A percentile compares a stretch with the other conserved stretches of the same genome.
Conservation (phyloP, 805 yeast genomes). For the Candida ortonii region DNA sequence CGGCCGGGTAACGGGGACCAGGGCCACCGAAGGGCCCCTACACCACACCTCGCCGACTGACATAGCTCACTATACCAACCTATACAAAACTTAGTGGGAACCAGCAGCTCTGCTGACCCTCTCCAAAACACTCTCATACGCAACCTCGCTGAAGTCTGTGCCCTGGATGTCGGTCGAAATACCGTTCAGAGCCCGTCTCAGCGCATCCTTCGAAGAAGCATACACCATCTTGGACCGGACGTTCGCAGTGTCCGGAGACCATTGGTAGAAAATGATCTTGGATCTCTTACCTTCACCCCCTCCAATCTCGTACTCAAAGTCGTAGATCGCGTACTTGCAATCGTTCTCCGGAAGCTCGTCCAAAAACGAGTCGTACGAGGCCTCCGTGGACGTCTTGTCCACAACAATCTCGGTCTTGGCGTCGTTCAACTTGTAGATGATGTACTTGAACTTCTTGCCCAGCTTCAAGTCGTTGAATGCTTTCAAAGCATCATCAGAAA, state of each 20-base stretch:
- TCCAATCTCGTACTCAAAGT: constrained; percentile 89
- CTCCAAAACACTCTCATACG: constrained; percentile 89
- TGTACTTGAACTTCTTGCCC: constrained; percentile 83
- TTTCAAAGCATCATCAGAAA: constrained; percentile 80
- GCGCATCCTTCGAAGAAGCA: constrained; percentile 97
- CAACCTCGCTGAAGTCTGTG: constrained; percentile 95
- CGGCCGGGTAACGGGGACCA: too few species aligned
- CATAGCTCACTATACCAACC: too few species aligned
- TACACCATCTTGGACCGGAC: constrained; percentile 96
- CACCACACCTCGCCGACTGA: too few species aligned
- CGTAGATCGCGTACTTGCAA: constrained; percentile 94
- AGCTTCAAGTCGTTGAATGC: constrained; percentile 96
- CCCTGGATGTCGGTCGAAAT: constrained; percentile 94
- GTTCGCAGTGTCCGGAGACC: constrained; percentile 98
- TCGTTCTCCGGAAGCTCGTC: constrained; percentile 92
- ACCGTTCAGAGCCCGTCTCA: constrained; percentile 96
- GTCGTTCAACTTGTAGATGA: constrained; percentile 79
- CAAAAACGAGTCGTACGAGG: constrained; percentile 80
- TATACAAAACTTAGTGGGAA: constrained; percentile 53
- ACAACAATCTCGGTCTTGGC: constrained; percentile 88
- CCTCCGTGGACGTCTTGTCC: constrained; percentile 72
- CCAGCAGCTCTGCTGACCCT: constrained; percentile 83
- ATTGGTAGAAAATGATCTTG: constrained; percentile 71
- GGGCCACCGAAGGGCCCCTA: too few species aligned
- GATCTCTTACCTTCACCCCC: constrained; percentile 89